A percentile compares a stretch with the other conserved stretches of the same genome.
phyloP scores from a whole-genome alignment of 257 asterid species.

The Eucommia ulmoides region DNA sequence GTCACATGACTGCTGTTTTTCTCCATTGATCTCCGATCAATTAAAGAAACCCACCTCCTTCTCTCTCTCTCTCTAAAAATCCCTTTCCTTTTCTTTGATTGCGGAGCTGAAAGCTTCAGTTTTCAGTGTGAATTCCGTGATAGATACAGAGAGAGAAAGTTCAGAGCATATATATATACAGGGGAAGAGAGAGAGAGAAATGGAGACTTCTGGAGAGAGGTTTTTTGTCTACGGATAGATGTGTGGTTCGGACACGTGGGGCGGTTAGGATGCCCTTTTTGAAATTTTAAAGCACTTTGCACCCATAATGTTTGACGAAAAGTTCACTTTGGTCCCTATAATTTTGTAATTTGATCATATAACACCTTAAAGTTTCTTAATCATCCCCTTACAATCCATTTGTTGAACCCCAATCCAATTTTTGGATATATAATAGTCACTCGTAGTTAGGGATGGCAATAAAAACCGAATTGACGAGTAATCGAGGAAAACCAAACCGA shows the following conservation, averaged over 20 bases:
- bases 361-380: no score
- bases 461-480: no score
- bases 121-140: not conserved
- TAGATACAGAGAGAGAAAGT: not conserved
- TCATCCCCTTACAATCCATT: no score
- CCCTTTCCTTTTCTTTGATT: not conserved
- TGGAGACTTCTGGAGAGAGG: not conserved
- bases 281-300: conserved; percentile 6
- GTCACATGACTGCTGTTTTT: conserved; percentile 10
- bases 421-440: no score
- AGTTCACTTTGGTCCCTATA: no score
- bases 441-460: no score
- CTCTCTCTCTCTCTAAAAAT: conserved; percentile 6
- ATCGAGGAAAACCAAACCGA: no score
- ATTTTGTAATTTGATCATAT: no score
- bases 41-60: no score
- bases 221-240: conserved; percentile 14
- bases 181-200: not conserved
- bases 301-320: conserved; percentile 1
- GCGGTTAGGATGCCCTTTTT: conserved; percentile 22
- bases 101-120: not conserved
- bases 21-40: conserved; percentile 15
- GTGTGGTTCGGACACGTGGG: conserved; percentile 56
- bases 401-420: no score
- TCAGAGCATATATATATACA: no score